Percentiles rank a stretch among this genome's conserved stretches.
Evolutionary conservation across 208 protist species (phyloP).

Genomic region (Leishmania amazonensis): DNA sequence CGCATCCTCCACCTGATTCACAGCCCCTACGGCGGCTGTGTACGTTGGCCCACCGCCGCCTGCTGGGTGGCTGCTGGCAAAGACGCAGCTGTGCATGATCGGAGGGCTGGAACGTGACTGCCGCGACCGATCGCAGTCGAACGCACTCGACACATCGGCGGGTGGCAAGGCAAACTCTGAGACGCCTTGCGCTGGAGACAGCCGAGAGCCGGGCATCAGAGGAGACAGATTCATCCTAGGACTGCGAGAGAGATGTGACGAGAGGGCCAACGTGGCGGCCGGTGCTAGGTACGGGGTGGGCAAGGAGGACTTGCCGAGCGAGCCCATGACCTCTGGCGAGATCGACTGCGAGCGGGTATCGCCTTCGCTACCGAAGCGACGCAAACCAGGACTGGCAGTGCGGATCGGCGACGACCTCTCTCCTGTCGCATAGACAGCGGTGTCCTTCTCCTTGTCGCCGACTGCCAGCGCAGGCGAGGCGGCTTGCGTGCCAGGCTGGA

Average conservation of each 20-base stretch:
- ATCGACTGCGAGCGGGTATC: slow-evolving; percentile 14
- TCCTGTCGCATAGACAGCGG: neutral
- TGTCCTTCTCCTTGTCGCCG: neutral
- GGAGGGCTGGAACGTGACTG: slow-evolving; percentile 20
- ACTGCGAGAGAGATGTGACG: slow-evolving; percentile 9
- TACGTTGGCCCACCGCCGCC: neutral
- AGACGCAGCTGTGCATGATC: slow-evolving; percentile 7
- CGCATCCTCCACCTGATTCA: slow-evolving; percentile 26
- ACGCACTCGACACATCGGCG: slow-evolving; percentile 17
- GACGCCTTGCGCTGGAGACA: slow-evolving; percentile 20
- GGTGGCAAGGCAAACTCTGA: slow-evolving; percentile 25
- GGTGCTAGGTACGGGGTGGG: slow-evolving; percentile 34
- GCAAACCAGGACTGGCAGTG: slow-evolving; percentile 10
- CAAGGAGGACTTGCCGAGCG: slow-evolving; percentile 33
- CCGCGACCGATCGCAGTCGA: slow-evolving; percentile 17
- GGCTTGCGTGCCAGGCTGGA: slow-evolving; percentile 5
- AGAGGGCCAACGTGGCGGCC: slow-evolving; percentile 1
- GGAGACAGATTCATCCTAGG: slow-evolving; percentile 4
- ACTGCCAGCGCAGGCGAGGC: neutral
- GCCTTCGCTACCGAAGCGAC: slow-evolving; percentile 15
- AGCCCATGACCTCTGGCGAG: slow-evolving; percentile 24
- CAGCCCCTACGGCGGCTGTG: neutral
- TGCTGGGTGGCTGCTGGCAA: neutral
- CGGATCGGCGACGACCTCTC: slow-evolving; percentile 28
- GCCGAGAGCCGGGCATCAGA: slow-evolving; percentile 1